Evolutionary conservation across 139 green algal genomes (phyloP), one percentile per base, ranked within the genome.

Genomic region (Mesostigma viride): DNA sequence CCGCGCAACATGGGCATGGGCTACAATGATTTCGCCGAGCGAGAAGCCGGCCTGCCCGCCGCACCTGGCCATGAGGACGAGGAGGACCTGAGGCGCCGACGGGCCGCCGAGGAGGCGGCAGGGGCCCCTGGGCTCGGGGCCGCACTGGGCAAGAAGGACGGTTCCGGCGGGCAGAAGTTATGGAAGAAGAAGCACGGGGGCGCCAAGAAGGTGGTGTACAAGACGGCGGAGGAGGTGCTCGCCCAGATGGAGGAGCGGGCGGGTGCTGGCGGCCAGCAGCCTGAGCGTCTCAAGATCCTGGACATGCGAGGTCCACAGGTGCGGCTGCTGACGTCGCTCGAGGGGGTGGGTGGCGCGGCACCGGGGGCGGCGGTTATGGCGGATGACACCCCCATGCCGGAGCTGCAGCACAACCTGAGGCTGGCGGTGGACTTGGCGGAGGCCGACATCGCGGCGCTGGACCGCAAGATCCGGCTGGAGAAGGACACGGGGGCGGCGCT

Each of bases 401-500:
- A 99, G 83, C 81, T 99, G 62, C 85, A 94, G 76, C 93, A 98
- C 84, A 99, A 99, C 84, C 81, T 99, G 84, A 80, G 85, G 5
- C 71, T 82, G 2, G 70, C 81, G 3, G 71, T 83, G n/a, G 65
- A 83, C 44, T 68, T 96, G 46, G 86, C 87, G 3, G 92, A 95
- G 67, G 82, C 81, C 1, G 84, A 94, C 68, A 92, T 98, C 59
- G 78, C 87, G 65, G 76, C 68, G 60, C 68, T 91, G 57, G 89
- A 95, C 58, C 79, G 72, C 20, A 78, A 82, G 62, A 77, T 96
- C 47, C 64, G 84, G 36, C 82, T 88, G 31, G 84, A 96, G 81
- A 89, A 93, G 71, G 86, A 83, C 65, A 71, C 65, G 14, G 28
- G 63, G 3, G 73, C 59, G 11, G 57, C 64, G 22, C 32, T 77